phyloP scores from a whole-genome alignment of 805 yeast genomes.

The Phaffomyces opuntiae region DNA sequence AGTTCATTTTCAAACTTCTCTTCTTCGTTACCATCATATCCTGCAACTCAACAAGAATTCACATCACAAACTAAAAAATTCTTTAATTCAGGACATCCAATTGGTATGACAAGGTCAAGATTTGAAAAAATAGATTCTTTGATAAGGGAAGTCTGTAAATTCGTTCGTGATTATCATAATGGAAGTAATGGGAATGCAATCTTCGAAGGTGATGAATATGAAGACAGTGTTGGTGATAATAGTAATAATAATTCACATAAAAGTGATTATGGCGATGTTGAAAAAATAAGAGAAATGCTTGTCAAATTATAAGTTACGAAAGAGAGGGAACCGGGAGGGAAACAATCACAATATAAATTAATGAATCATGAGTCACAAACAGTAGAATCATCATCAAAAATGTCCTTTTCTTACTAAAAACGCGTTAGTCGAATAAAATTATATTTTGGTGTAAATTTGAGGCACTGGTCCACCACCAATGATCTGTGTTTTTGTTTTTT shows the following conservation, averaged over 20 bases:
- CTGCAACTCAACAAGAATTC: constrained; percentile 1
- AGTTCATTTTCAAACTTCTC: background rate
- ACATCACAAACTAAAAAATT: background rate
- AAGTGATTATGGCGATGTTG: background rate
- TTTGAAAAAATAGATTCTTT: constrained; percentile 1
- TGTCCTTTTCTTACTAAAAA: no score
- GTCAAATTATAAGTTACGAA: no score
- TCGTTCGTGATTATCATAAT: constrained; percentile 1
- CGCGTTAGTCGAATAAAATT: no score
- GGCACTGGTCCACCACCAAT: no score
- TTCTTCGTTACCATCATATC: no score
- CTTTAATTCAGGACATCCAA: constrained; percentile 4
- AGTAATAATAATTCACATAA: background rate
- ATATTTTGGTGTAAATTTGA: no score
- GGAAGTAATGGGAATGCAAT: background rate
- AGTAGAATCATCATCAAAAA: no score
- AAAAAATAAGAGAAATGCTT: background rate
- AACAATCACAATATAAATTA: no score
- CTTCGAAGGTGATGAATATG: background rate
- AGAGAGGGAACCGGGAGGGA: no score
- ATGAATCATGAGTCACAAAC: no score
- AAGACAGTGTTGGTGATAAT: background rate
- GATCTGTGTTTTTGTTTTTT: no score
- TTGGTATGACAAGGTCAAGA: background rate
- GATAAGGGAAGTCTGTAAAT: constrained; percentile 4